phyloP scores from a whole-genome alignment of 805 yeast genomes.

The Kodamaea jinghongensis region DNA sequence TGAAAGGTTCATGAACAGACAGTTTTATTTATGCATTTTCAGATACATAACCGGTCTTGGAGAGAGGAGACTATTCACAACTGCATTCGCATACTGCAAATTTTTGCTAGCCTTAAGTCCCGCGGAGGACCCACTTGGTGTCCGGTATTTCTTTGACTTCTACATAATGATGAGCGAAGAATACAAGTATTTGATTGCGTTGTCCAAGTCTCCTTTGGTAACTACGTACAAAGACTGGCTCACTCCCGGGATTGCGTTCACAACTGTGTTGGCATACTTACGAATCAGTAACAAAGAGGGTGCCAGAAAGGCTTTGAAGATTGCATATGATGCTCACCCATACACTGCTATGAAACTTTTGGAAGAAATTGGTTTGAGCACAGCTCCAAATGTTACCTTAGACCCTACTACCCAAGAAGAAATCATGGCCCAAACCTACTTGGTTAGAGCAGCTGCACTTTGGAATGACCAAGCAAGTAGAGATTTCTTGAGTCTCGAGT shows the following conservation, averaged over 20 bases:
- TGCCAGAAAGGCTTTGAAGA: constrained; percentile 48
- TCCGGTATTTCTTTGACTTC: constrained; percentile 76
- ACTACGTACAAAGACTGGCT: constrained; percentile 62
- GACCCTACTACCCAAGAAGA: constrained; percentile 7
- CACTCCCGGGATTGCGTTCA: constrained; percentile 69
- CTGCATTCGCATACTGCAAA: constrained; percentile 77
- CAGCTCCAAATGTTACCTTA: neutral
- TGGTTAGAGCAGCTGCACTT: constrained; percentile 50
- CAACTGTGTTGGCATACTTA: constrained; percentile 62
- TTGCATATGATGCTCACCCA: constrained; percentile 58
- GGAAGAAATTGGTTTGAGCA: constrained; percentile 42
- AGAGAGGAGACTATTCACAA: constrained; percentile 71
- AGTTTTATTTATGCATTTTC: constrained; percentile 70
- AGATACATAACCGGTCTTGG: constrained; percentile 68
- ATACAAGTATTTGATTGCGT: constrained; percentile 56
- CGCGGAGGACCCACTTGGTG: constrained; percentile 80
- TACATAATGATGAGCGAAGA: constrained; percentile 69
- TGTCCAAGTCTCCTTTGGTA: constrained; percentile 55
- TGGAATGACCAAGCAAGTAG: constrained; percentile 52
- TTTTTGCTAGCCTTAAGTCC: constrained; percentile 68
- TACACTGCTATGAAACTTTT: constrained; percentile 52
- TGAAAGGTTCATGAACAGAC: constrained; percentile 71
- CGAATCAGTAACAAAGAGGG: constrained; percentile 35
- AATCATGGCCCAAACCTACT: constrained; percentile 45
- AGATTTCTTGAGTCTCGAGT: constrained; percentile 46